Conservation (phyloP, 192 early-diverging fungal species). For the Gorgonomyces haynaldii region DNA sequence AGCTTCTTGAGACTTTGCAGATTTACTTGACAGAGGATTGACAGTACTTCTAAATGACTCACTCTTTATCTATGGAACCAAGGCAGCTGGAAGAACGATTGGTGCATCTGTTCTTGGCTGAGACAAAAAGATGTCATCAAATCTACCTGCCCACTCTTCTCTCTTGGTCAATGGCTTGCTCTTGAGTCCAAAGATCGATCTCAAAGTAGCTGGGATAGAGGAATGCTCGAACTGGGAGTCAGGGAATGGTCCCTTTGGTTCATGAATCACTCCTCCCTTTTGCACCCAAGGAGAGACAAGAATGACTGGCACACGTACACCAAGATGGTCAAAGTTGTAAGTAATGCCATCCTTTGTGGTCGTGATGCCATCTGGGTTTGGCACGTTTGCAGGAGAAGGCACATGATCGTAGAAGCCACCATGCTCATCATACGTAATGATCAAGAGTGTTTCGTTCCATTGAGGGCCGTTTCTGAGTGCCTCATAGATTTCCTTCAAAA, state of each 20-base stretch:
- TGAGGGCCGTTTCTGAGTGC: constrained; percentile 27
- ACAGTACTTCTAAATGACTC: too few relatives aligned
- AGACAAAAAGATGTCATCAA: constrained; percentile 10
- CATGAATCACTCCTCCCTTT: constrained; percentile 21
- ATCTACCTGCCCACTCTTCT: constrained; percentile 15
- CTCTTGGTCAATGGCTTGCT: constrained; percentile 10
- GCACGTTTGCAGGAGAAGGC: constrained; percentile 28
- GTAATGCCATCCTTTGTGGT: neutral
- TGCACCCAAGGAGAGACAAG: constrained; percentile 28
- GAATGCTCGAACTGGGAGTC: constrained; percentile 32
- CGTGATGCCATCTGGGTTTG: constrained; percentile 24
- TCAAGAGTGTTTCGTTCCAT: constrained; percentile 31
- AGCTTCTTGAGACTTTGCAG: too few relatives aligned
- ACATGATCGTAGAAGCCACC: constrained; percentile 41
- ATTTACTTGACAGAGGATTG: too few relatives aligned
- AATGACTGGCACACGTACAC: constrained; percentile 38
- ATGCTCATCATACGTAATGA: constrained; percentile 43
- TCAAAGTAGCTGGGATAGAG: constrained; percentile 31
- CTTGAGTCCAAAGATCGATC: constrained; percentile 8
- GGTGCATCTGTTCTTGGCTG: constrained; percentile 9
- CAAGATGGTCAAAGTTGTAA: constrained; percentile 36
- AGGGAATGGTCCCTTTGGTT: constrained; percentile 10
- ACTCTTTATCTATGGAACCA: too few relatives aligned
- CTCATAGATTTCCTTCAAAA: constrained; percentile 36
- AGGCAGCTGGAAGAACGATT: neutral